A percentile compares a stretch with the other conserved stretches of the same genome.
Evolutionary conservation across 495 filamentous ascomycete species (phyloP).

Genomic region (Lasiosphaeris hirsuta): DNA sequence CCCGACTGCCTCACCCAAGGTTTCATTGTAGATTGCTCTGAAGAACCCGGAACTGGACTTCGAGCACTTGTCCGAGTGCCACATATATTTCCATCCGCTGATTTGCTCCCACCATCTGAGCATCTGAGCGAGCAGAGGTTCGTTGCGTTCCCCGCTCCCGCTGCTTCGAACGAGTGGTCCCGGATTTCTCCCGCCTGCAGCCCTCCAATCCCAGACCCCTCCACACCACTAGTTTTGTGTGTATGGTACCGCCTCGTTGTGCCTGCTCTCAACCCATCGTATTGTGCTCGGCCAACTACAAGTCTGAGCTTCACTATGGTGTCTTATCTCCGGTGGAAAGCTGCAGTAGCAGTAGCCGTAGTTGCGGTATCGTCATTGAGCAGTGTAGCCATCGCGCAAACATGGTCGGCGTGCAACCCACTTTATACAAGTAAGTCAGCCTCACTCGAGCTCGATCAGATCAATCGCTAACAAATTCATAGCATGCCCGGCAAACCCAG

Average conservation of each 20-base stretch:
- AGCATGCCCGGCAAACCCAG: slow-evolving; percentile 72
- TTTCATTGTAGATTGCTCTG: slow-evolving; percentile 12
- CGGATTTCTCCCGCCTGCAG: too few relatives aligned
- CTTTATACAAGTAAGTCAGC: slow-evolving; percentile 22
- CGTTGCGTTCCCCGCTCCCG: too few relatives aligned
- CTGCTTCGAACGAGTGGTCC: too few relatives aligned
- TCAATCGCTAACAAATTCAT: slow-evolving; percentile 4
- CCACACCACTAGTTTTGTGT: neutral
- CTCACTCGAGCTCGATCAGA: neutral
- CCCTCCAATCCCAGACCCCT: neutral
- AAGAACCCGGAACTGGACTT: neutral
- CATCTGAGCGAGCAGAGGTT: neutral
- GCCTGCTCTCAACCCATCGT: neutral
- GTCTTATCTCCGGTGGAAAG: slow-evolving; percentile 20
- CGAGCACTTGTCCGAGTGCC: neutral
- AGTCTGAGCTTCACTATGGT: slow-evolving; percentile 6
- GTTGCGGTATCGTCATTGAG: slow-evolving; percentile 14
- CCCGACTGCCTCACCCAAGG: slow-evolving; percentile 1
- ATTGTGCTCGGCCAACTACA: neutral
- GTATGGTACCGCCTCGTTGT: neutral
- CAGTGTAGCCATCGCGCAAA: slow-evolving; percentile 23
- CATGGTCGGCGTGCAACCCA: slow-evolving; percentile 36
- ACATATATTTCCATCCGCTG: neutral
- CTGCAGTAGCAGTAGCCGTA: slow-evolving; percentile 11
- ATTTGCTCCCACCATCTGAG: neutral